Base-by-base conservation (phyloP, 768 basidiomycete species). In the Hebeloma cylindrosporum region DNA sequence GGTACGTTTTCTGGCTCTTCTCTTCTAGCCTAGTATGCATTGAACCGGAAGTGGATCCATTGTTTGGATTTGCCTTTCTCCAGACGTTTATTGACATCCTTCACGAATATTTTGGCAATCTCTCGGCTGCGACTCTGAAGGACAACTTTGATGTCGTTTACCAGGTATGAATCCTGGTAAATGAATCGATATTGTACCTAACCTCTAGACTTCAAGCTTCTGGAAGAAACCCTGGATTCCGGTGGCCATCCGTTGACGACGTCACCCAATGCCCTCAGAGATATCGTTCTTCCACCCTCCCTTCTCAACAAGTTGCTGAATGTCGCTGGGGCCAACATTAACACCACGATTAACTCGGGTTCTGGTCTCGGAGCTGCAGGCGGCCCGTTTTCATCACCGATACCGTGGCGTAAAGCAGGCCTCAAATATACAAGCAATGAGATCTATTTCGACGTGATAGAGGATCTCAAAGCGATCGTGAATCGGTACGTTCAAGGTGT, bases 71-170 rank as follows among this genome's bases (percentile, higher is more conserved):
- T 60, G 77, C 92, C 0, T 96, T 95, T 61, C 63, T 96, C 21
- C 82, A 89, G 59, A 82, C 87, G 1, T 94, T 97, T 61, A 65
- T 88, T 27, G 84, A 89, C 39, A 85, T 94, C 34, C 67, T 97
- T 33, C 70, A 74, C 37, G 91, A 95, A 48, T 97, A 97, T 60
- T 83, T 96, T 52, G 93, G 90, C 17, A 78, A 81, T n/a, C 73
- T 94, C 17, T 89, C 86, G 23, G 80, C 88, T 18, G 76, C 79
- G 4, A 83, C 80, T 2, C 67, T 97, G 52, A 88, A 83, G 56
- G 93, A 96, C 48, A 90, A 95, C 63, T 95, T 96, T 63, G 94
- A 97, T 58, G 80, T 91, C 18, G 93, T 96, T 5, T 95, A 97
- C 59, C 93, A 95, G 74, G 92, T 88, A 51, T 18, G 77, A 32